Percentiles rank a stretch among this genome's conserved stretches.
phyloP scores from a whole-genome alignment of 108 stramenopile genomes.

The Hondaea fermentalgiana region DNA sequence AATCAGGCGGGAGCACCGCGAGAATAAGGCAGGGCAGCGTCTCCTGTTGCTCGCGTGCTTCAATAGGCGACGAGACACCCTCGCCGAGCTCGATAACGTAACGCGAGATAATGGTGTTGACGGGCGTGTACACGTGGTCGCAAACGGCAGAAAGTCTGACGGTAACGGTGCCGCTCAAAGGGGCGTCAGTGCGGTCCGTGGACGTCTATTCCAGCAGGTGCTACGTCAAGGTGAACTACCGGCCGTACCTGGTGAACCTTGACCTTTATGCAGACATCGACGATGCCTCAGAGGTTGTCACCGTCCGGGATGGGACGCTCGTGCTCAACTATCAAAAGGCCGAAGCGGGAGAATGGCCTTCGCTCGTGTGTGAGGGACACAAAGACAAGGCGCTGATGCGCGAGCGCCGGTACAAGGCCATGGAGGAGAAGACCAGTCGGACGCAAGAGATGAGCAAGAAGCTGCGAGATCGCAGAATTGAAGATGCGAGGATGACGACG shows the following conservation, averaged over 20 bases:
- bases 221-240: conserved; percentile 43
- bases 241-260: conserved; percentile 42
- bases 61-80: no score
- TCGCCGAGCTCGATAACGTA: no score
- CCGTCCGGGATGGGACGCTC: conserved; percentile 35
- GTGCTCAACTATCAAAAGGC: conserved; percentile 30
- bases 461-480: conserved; percentile 13
- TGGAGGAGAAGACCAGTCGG: conserved; percentile 28
- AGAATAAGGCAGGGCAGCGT: no score
- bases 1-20: no score
- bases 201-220: conserved; percentile 35
- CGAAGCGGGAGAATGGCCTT: conserved; percentile 9
- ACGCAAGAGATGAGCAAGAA: conserved; percentile 21
- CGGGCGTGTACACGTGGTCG: conserved; percentile 18
- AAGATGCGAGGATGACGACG: conserved; percentile 32
- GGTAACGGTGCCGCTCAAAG: conserved; percentile 21
- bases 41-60: no score
- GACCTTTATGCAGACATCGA: conserved; percentile 41
- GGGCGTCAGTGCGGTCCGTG: conserved; percentile 6
- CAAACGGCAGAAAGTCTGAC: neutral
- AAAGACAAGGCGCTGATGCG: conserved; percentile 15
- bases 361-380: conserved; percentile 19
- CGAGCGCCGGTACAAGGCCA: conserved; percentile 29
- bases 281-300: conserved; percentile 7
- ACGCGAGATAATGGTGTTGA: conserved; percentile 5